Percentiles rank a stretch among this genome's conserved stretches.
Evolutionary conservation across 2,329 filamentous ascomycete genomes (phyloP).

Genomic region (Pseudogymnoascus sp.): DNA sequence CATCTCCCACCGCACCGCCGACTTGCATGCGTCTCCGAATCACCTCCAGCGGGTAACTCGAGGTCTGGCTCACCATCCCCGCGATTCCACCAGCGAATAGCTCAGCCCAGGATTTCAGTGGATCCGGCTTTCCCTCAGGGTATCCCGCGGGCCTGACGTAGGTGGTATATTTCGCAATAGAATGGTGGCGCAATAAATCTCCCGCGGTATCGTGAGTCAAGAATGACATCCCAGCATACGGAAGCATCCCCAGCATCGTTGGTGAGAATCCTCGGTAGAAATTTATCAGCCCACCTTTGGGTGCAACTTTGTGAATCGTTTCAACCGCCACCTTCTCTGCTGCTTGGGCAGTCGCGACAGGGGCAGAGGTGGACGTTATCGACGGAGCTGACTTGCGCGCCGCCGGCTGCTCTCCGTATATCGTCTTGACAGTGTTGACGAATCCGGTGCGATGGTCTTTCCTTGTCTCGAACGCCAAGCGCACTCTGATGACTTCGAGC

Average conservation of each 20-base stretch:
- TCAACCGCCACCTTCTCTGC: constrained; percentile 33
- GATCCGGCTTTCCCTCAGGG: constrained; percentile 54
- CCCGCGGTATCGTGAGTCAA: constrained; percentile 87
- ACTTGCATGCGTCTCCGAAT: constrained; percentile 93
- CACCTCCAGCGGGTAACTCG: constrained; percentile 89
- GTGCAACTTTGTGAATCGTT: constrained; percentile 43
- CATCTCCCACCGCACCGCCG: constrained; percentile 86
- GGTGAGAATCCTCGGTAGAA: constrained; percentile 94
- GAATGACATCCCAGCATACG: constrained; percentile 93
- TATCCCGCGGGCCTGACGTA: constrained; percentile 51
- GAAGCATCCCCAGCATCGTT: constrained; percentile 88
- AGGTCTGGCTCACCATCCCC: constrained; percentile 81
- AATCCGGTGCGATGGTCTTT: constrained; percentile 61
- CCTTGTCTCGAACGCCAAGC: constrained; percentile 90
- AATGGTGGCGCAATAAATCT: constrained; percentile 67
- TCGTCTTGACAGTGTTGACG: constrained; percentile 69
- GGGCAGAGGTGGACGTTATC: constrained; percentile 17
- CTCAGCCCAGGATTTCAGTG: constrained; percentile 79
- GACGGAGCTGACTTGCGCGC: constrained; percentile 27
- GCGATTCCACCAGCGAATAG: constrained; percentile 76
- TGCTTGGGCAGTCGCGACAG: constrained; percentile 30
- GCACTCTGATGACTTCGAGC: constrained; percentile 83
- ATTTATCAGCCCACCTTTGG: constrained; percentile 66
- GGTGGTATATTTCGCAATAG: constrained; percentile 65
- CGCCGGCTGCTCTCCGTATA: constrained; percentile 65